Conservation (phyloP, 805 yeast species). For the Ogataea angusta region DNA sequence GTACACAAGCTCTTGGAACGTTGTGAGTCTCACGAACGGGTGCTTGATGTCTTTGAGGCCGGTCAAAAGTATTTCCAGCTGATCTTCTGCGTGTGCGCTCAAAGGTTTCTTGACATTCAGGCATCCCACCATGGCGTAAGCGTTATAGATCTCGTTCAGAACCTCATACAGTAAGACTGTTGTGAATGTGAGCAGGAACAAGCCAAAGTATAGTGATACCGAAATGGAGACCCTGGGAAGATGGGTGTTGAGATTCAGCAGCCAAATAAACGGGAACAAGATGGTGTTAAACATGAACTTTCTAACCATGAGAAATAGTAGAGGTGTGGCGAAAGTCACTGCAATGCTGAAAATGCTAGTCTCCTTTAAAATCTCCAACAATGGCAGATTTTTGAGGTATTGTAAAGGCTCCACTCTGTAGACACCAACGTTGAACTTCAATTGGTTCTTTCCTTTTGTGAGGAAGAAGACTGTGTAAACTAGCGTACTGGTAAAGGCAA, state of each 20-base stretch:
- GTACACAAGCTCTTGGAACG: constrained; percentile 73
- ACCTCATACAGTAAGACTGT: constrained; percentile 49
- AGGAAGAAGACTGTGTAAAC: constrained; percentile 51
- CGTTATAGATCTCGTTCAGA: constrained; percentile 54
- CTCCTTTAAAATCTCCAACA: constrained; percentile 36
- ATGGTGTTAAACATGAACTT: constrained; percentile 40
- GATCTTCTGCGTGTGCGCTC: constrained; percentile 55
- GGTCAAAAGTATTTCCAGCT: constrained; percentile 57
- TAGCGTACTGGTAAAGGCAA: constrained; percentile 38
- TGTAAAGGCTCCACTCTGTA: constrained; percentile 40
- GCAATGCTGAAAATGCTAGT: constrained; percentile 34
- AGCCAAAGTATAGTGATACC: constrained; percentile 28
- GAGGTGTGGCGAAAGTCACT: constrained; percentile 34
- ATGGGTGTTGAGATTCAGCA: constrained; percentile 36
- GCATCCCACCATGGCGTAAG: constrained; percentile 71
- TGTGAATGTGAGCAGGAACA: constrained; percentile 35
- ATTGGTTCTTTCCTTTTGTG: constrained; percentile 51
- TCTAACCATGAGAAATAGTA: constrained; percentile 40
- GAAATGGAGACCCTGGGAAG: constrained; percentile 40
- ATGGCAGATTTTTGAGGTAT: constrained; percentile 21
- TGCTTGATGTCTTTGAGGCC: constrained; percentile 54
- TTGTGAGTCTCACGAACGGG: constrained; percentile 54
- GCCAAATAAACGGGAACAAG: constrained; percentile 30
- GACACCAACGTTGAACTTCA: constrained; percentile 44
- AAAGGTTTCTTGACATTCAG: constrained; percentile 62